Evolutionary conservation across 176 grass and related monocot genomes (phyloP).

Genomic region (Eleusine coracana): DNA sequence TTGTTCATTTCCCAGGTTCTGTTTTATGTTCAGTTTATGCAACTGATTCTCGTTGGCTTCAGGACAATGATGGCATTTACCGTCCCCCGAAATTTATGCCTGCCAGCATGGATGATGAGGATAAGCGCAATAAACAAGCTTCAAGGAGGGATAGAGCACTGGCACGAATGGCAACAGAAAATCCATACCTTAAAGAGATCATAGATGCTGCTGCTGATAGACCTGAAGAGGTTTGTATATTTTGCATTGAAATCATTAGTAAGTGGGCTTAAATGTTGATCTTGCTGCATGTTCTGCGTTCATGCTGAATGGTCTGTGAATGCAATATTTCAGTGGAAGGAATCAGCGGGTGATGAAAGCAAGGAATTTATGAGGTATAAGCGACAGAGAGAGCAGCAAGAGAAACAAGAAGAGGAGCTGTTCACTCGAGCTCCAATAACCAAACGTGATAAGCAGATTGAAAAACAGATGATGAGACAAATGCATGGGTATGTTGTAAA

Average conservation of each 20-base stretch:
- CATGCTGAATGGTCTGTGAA: conserved; percentile 14
- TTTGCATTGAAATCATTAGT: conserved; percentile 7
- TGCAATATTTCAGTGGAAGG: conserved; percentile 58
- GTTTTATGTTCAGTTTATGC: conserved; percentile 11
- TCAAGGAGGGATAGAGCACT: conserved; percentile 75
- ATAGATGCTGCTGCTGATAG: conserved; percentile 70
- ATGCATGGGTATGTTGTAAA: conserved; percentile 65
- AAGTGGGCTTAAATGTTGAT: conserved; percentile 19
- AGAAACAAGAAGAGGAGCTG: conserved; percentile 74
- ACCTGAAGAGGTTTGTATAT: conserved; percentile 79
- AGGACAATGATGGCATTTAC: conserved; percentile 79
- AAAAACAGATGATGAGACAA: conserved; percentile 60
- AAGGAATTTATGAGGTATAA: conserved; percentile 65
- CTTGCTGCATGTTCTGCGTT: conserved; percentile 12
- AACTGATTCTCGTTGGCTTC: conserved; percentile 4
- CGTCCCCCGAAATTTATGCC: conserved; percentile 75
- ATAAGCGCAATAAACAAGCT: conserved; percentile 67
- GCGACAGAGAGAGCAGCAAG: conserved; percentile 62
- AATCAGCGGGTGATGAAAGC: conserved; percentile 76
- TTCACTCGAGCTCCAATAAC: conserved; percentile 83
- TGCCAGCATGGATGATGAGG: conserved; percentile 66
- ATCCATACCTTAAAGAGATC: conserved; percentile 68
- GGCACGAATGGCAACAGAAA: conserved; percentile 59
- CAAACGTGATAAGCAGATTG: conserved; percentile 70
- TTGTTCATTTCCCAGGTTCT: neutral